These are phyloP conservation scores for Skeletonema grethae DNA, from an alignment of 108 stramenopile genomes.

Conservation along the genomic window DNA sequence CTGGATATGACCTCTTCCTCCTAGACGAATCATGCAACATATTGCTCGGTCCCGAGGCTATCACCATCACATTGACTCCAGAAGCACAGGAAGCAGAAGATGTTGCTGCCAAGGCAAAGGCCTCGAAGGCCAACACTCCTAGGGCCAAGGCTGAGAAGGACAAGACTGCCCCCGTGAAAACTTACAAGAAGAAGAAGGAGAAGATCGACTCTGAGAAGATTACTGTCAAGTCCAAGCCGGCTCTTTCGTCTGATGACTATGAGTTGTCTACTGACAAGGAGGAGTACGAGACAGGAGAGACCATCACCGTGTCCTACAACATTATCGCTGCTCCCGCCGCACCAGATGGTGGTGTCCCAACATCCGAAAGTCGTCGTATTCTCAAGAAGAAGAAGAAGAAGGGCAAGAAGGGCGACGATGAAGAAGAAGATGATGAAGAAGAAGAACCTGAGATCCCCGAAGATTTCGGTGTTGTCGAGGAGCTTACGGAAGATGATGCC, in stretches of 20 bases:
- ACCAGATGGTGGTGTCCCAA: not conserved
- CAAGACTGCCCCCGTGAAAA: not conserved
- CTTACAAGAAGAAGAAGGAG: not conserved
- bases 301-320: not conserved
- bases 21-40: not conserved
- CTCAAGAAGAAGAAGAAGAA: not conserved
- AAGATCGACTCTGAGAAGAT: not conserved
- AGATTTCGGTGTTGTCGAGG: no score
- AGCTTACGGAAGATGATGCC: no score
- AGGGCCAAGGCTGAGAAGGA: not conserved
- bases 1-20: not conserved
- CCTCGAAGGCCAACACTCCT: not conserved
- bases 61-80: conserved; percentile 6
- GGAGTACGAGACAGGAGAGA: not conserved
- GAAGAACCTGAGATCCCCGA: no score
- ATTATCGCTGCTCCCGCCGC: not conserved
- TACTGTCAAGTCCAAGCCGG: not conserved
- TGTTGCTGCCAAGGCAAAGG: not conserved
- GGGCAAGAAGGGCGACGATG: no score
- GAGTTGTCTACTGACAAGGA: not conserved
- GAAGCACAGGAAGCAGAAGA: not conserved
- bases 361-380: not conserved
- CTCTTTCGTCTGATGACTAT: not conserved
- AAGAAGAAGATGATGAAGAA: no score
- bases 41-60: not conserved